A percentile compares a stretch with the other conserved stretches of the same genome.
Conservation (phyloP, 139 green algal species). For the Tetradesmus obliquus region DNA sequence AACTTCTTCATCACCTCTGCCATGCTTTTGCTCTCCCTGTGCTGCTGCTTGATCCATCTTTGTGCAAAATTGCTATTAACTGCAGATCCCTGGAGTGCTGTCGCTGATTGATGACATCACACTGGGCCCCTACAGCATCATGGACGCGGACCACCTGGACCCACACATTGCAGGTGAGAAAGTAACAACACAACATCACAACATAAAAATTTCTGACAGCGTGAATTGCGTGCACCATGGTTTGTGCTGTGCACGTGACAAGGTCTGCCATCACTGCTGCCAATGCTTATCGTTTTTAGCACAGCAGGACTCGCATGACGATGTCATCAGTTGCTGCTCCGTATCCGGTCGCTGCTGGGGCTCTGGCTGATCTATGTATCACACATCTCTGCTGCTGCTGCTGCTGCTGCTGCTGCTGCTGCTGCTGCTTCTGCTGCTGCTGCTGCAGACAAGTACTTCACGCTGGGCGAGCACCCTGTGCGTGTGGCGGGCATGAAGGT, state of each 20-base stretch:
- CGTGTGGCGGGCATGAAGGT: slow-evolving; percentile 73
- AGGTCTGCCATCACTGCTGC: not conserved
- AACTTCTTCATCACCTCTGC: no score
- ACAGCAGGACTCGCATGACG: no score
- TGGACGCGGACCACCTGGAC: slow-evolving; percentile 49
- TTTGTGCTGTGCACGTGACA: not conserved
- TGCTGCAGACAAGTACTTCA: slow-evolving; percentile 56
- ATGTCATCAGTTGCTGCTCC: no score
- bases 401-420: not conserved
- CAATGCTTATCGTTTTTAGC: no score
- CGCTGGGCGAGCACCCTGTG: slow-evolving; percentile 62
- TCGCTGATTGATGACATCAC: slow-evolving; percentile 61
- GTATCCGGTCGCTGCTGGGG: no score
- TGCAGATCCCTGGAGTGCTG: slow-evolving; percentile 21
- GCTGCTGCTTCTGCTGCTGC: not conserved
- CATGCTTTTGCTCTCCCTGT: not conserved
- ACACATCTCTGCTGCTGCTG: not conserved
- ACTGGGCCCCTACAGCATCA: slow-evolving; percentile 51
- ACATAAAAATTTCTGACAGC: no score
- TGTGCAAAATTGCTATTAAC: not conserved
- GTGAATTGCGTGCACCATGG: no score
- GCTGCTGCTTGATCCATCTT: not conserved
- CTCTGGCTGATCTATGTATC: no score
- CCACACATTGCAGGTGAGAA: slow-evolving; percentile 19
- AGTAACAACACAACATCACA: no score